phyloP scores from a whole-genome alignment of 805 yeast species.

The Brettanomyces nanus region DNA sequence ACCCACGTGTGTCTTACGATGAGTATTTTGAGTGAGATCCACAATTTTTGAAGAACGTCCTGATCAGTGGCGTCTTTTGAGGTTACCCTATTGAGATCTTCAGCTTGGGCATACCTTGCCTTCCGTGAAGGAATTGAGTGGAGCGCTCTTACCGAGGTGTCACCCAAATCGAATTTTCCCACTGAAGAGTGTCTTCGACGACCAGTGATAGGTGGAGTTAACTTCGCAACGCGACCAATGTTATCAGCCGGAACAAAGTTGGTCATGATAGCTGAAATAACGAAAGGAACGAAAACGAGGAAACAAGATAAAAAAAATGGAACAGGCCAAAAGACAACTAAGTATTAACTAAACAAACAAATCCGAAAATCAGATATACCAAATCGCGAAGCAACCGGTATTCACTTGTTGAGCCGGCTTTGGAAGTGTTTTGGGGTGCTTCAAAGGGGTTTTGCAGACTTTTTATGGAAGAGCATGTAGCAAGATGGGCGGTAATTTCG shows the following conservation, averaged over 20 bases:
- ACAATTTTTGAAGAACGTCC: constrained; percentile 49
- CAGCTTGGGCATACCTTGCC: constrained; percentile 28
- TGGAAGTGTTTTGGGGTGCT: too few species aligned
- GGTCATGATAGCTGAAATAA: neutral
- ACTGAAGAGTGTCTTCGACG: constrained; percentile 46
- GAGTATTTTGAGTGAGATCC: constrained; percentile 52
- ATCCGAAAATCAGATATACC: too few species aligned
- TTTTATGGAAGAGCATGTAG: too few species aligned
- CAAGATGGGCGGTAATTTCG: too few species aligned
- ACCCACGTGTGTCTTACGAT: constrained; percentile 64
- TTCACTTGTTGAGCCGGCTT: too few species aligned
- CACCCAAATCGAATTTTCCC: constrained; percentile 71
- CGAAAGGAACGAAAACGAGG: too few species aligned
- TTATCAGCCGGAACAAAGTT: neutral
- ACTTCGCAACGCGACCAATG: neutral
- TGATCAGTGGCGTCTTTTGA: constrained; percentile 31
- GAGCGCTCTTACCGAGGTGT: constrained; percentile 56
- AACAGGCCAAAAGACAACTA: too few species aligned
- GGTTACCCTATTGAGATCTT: constrained; percentile 17
- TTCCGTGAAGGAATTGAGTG: constrained; percentile 52
- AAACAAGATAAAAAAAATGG: too few species aligned
- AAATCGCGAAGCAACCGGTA: too few species aligned
- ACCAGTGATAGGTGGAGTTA: neutral
- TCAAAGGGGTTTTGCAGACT: too few species aligned
- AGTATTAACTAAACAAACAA: too few species aligned